Conservation (phyloP, 768 basidiomycete genomes). For the Termitomyces titanicus region DNA sequence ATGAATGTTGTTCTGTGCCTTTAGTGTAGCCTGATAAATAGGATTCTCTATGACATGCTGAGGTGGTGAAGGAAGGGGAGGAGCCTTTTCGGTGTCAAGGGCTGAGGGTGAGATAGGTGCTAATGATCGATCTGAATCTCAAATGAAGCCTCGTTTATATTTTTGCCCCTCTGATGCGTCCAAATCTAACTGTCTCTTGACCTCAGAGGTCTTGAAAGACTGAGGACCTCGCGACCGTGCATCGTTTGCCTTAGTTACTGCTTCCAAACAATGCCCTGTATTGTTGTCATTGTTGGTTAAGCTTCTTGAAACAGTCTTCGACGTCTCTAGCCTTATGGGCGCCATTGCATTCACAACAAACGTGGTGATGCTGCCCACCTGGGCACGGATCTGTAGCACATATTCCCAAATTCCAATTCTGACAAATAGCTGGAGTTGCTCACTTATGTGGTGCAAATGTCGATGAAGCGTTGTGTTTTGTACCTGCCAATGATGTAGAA, state of each 20-base stretch:
- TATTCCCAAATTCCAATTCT: neutral
- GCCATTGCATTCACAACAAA: neutral
- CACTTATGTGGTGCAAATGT: neutral
- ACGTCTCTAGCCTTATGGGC: neutral
- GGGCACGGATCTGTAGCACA: neutral
- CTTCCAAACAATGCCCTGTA: neutral
- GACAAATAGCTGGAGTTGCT: neutral
- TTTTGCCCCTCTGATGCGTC: no score
- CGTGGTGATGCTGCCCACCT: neutral
- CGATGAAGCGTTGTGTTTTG: neutral
- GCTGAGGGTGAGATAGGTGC: neutral
- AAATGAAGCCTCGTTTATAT: neutral
- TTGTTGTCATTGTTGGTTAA: neutral
- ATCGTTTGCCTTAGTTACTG: neutral
- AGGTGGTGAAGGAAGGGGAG: neutral
- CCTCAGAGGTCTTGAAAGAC: no score
- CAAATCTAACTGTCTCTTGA: no score
- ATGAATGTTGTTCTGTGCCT: conserved; percentile 7
- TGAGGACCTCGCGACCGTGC: no score
- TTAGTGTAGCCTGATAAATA: neutral
- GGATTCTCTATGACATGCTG: neutral
- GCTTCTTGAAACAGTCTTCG: neutral
- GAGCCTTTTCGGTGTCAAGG: neutral
- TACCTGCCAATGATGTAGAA: neutral
- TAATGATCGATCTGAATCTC: neutral